These are phyloP conservation scores for Acanthamoeba sp. DNA, from an alignment of 208 protist genomes.

Conservation along the genomic window DNA sequence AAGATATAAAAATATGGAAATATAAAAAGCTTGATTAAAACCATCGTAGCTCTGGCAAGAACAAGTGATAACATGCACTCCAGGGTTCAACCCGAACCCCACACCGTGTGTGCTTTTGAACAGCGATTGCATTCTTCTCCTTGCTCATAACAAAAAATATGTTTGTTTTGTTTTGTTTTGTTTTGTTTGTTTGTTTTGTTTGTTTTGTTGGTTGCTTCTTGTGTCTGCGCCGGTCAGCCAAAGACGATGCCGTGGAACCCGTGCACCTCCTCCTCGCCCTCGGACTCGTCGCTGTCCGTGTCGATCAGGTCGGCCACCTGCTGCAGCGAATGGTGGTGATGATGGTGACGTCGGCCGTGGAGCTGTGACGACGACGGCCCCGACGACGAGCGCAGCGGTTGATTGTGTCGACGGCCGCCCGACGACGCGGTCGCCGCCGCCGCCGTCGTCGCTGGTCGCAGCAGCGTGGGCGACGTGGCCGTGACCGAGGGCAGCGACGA, in stretches of 20 bases:
- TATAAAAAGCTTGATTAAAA: no score
- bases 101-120: no score
- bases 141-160: no score
- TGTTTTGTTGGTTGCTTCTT: no score
- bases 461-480: background rate
- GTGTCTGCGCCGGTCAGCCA: no score
- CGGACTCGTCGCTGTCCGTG: slow-evolving; percentile 47
- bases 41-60: no score
- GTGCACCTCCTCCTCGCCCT: slow-evolving; percentile 22
- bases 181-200: no score
- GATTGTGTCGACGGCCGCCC: background rate
- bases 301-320: background rate
- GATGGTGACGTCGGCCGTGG: background rate
- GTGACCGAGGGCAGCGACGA: background rate
- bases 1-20: no score
- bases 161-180: no score
- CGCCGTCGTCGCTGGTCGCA: background rate
- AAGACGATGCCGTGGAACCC: slow-evolving; percentile 41
- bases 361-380: background rate
- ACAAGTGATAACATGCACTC: no score
- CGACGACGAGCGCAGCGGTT: background rate
- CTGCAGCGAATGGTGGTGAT: background rate
- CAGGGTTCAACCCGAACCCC: no score
- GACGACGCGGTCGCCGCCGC: background rate
- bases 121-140: no score